These are phyloP conservation scores for Keithomyces neogunnii DNA, from an alignment of 2,329 filamentous ascomycete species.

Conservation along the genomic window DNA sequence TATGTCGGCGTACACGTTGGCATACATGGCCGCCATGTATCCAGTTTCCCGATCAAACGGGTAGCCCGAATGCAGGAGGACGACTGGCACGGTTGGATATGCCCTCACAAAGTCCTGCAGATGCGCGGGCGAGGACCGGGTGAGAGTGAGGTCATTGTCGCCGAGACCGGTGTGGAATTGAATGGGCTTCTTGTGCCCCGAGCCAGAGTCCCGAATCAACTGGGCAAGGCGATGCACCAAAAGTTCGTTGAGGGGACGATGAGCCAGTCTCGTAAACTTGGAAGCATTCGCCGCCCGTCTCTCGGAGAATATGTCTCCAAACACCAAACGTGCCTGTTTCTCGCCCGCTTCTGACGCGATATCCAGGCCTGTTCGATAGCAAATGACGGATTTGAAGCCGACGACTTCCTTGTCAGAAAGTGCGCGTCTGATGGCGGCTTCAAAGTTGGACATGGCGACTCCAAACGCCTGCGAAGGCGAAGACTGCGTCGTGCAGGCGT, in stretches of 20 bases:
- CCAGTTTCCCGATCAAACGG: constrained; percentile 72
- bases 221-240: constrained; percentile 57
- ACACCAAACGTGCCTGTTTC: constrained; percentile 29
- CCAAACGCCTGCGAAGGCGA: constrained; percentile 17
- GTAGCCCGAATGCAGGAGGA: constrained; percentile 73
- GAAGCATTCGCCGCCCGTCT: constrained; percentile 8
- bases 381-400: constrained; percentile 77
- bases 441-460: constrained; percentile 26
- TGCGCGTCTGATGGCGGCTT: constrained; percentile 41
- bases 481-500: constrained; percentile 27
- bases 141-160: constrained; percentile 67
- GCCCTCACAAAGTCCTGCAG: constrained; percentile 64
- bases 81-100: constrained; percentile 63
- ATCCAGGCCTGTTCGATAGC: constrained; percentile 67
- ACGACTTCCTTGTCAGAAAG: constrained; percentile 60
- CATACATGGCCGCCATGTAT: constrained; percentile 68
- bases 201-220: constrained; percentile 39
- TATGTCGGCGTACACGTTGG: constrained; percentile 75
- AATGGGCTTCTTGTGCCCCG: constrained; percentile 55
- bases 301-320: constrained; percentile 26
- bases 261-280: constrained; percentile 46
- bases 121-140: constrained; percentile 64
- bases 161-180: constrained; percentile 81
- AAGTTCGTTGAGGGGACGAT: constrained; percentile 59
- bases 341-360: constrained; percentile 39